A percentile compares a stretch with the other conserved stretches of the same genome.
These are phyloP conservation scores for Artemisia tridentata DNA, from an alignment of 129 eudicot species.

Conservation along the genomic window DNA sequence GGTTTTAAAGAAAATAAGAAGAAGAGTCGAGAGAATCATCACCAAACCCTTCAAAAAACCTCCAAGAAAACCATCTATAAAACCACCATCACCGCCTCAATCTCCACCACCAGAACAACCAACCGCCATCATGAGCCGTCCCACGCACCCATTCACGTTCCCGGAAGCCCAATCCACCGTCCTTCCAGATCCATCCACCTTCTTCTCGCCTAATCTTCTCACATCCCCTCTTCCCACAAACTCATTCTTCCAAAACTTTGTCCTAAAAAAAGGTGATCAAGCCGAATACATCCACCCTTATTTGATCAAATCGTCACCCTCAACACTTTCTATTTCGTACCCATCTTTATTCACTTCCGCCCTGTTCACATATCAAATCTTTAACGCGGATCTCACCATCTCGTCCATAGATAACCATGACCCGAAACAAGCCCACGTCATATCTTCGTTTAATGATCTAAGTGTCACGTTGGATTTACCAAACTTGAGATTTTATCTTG, in stretches of 20 bases:
- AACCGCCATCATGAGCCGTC: constrained; percentile 30
- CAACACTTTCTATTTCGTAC: constrained; percentile 64
- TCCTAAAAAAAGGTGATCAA: constrained; percentile 86
- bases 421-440: constrained; percentile 52
- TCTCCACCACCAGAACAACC: constrained; percentile 50
- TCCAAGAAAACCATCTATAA: constrained; percentile 30
- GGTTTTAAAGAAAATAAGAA: constrained; percentile 55
- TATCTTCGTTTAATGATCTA: constrained; percentile 69
- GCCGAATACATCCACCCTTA: constrained; percentile 93
- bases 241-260: constrained; percentile 85
- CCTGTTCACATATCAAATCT: constrained; percentile 59
- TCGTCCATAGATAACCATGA: constrained; percentile 41
- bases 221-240: constrained; percentile 85
- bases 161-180: constrained; percentile 67
- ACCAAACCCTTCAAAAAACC: constrained; percentile 67
- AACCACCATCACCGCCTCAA: constrained; percentile 29
- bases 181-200: constrained; percentile 74
- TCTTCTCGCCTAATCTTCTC: constrained; percentile 67
- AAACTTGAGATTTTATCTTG: constrained; percentile 67
- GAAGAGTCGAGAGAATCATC: constrained; percentile 46
- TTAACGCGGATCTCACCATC: constrained; percentile 67
- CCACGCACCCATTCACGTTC: constrained; percentile 52
- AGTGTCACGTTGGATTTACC: constrained; percentile 79
- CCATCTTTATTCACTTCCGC: constrained; percentile 57
- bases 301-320: constrained; percentile 52